Conservation (phyloP, 176 grass and related monocot genomes). For the Luzula sylvatica region DNA sequence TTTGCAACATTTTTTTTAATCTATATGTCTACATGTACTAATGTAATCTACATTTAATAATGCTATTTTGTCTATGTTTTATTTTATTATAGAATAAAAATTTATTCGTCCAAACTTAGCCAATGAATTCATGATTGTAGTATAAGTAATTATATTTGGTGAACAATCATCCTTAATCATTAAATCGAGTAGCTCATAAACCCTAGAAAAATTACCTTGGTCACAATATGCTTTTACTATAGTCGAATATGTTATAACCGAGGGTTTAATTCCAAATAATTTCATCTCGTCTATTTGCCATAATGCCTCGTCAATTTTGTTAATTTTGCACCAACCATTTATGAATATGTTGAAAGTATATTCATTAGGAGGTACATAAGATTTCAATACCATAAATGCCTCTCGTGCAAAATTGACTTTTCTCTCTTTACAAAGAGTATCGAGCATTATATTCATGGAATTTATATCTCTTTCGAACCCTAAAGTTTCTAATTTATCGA, state of each 20-base stretch:
- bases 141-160: constrained; percentile 78
- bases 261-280: constrained; percentile 32
- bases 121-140: constrained; percentile 63
- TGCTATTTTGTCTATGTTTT: too few species aligned
- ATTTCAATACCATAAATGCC: constrained; percentile 40
- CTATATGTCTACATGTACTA: too few species aligned
- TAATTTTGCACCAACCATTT: constrained; percentile 67
- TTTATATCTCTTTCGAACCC: constrained; percentile 51
- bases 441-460: constrained; percentile 72
- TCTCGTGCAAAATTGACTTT: constrained; percentile 54
- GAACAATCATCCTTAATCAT: constrained; percentile 53
- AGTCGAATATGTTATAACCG: constrained; percentile 65
- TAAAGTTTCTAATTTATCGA: constrained; percentile 59
- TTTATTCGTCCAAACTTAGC: constrained; percentile 40
- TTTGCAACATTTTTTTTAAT: too few species aligned
- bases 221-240: constrained; percentile 73
- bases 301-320: constrained; percentile 60
- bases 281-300: constrained; percentile 76
- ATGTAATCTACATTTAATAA: too few species aligned
- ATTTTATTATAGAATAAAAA: too few species aligned
- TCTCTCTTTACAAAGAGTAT: constrained; percentile 77
- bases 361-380: constrained; percentile 40
- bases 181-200: constrained; percentile 65
- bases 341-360: constrained; percentile 84
- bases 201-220: constrained; percentile 44